Evolutionary conservation across 2,329 filamentous ascomycete genomes (phyloP), one percentile per base, ranked within the genome.

Genomic region (Cladosporium sphaerospermum): DNA sequence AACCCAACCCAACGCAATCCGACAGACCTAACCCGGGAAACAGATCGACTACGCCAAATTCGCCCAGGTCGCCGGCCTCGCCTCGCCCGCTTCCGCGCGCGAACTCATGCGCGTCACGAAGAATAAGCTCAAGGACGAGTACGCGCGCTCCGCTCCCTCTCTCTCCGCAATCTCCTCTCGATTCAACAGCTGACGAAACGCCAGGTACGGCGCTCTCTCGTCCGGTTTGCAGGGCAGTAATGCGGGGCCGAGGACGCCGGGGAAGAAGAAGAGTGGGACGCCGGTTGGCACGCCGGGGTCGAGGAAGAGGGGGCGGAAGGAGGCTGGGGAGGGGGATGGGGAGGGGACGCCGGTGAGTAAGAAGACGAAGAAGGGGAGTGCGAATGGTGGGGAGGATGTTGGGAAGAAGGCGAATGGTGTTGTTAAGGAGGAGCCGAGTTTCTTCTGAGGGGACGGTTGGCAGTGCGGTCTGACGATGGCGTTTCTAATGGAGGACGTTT

Each of bases 1-100:
- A 4, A 3, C 46, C 23, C 16, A 39, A 4, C 18, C 9, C 18
- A 34, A 42, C 36, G 2, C 3, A 39, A 39, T 16, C 14, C 14
- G 14, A 16, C 10, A 39, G 16, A 14, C 36, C 40, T 42, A 28
- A 9, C 45, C 34, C 4, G 28, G 9, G 2, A n/a, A 14, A 33
- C 53, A 68, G 64, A 64, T 68, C 61, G 62, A 69, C 61, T 68
- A 63, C 56, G 58, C 59, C 28, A 65, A 65, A 55, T 67, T 68
- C 61, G 54, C 55, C 54, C 19, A 50, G 19, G 54, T 67, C 55
- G 61, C 63, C 40, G 57, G 58, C 54, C 61, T 64, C 56, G 58
- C 59, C 32, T 56, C 59, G 37, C 52, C 60, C 42, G 43, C 52
- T 45, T 64, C 60, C 31, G 66, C 65, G 37, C 59, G 62, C 53